phyloP scores from a whole-genome alignment of 23 red algal genomes.

The Gracilaria vermiculophylla region DNA sequence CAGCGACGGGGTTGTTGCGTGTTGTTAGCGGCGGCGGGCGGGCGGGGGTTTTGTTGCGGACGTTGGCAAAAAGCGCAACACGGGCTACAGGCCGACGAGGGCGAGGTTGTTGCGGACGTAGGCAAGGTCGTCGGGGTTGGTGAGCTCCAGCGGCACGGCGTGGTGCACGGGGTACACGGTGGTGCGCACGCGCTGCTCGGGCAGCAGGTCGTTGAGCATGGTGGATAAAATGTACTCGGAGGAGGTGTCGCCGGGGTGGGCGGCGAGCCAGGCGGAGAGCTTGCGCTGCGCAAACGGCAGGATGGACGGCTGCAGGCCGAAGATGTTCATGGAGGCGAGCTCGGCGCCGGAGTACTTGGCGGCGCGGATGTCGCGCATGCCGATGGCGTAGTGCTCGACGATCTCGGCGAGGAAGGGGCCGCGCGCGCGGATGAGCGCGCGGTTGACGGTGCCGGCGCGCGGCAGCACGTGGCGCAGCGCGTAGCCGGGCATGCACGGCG shows the following conservation, averaged over 20 bases:
- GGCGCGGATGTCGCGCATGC: conserved; percentile 65
- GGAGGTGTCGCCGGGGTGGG: conserved; percentile 39
- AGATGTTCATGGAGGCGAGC: conserved; percentile 93
- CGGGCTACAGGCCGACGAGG: conserved; percentile 73
- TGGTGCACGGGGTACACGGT: conserved; percentile 64
- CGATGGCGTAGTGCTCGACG: conserved; percentile 90
- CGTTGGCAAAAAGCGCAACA: neutral
- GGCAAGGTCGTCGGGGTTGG: conserved; percentile 90
- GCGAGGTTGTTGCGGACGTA: conserved; percentile 88
- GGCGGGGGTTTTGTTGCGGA: too few relatives aligned
- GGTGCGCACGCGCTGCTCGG: conserved; percentile 61
- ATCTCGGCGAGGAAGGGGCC: conserved; percentile 59
- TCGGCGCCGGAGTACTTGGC: conserved; percentile 90
- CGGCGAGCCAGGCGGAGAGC: conserved; percentile 49
- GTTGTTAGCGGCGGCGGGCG: too few relatives aligned
- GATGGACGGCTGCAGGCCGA: conserved; percentile 70
- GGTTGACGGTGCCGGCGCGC: conserved; percentile 73
- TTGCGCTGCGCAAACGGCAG: conserved; percentile 70
- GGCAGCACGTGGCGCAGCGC: conserved; percentile 80
- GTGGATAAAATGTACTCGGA: conserved; percentile 94
- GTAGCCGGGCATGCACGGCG: conserved; percentile 94
- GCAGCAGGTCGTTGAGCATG: conserved; percentile 91
- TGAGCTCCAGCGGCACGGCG: conserved; percentile 87
- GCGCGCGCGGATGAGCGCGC: conserved; percentile 72
- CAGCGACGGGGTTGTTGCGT: too few relatives aligned